phyloP scores from a whole-genome alignment of 352 stramenopile species.

The Phytophthora litchii region DNA sequence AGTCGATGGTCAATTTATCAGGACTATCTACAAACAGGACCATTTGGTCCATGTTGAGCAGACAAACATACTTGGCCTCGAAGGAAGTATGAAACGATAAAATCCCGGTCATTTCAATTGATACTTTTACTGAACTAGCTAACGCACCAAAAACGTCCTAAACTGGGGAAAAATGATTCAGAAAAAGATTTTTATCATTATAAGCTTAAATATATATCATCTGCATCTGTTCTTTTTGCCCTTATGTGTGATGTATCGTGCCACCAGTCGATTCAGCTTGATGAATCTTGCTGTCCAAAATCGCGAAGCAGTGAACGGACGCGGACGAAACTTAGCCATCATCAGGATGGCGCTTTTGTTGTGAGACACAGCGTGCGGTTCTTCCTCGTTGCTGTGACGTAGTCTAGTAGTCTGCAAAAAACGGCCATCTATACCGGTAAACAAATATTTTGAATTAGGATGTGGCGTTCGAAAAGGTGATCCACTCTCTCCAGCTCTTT shows the following conservation, averaged over 20 bases:
- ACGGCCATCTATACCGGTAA: no score
- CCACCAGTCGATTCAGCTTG: not conserved
- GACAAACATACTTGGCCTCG: not conserved
- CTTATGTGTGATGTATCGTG: not conserved
- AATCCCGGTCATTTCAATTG: conserved; percentile 1
- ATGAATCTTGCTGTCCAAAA: not conserved
- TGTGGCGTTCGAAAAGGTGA: conserved; percentile 26
- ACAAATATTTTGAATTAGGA: no score
- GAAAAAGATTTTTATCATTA: not conserved
- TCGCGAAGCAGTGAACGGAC: not conserved
- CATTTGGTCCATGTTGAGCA: conserved; percentile 12
- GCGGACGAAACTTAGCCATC: not conserved
- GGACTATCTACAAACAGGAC: not conserved
- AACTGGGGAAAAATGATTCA: not conserved
- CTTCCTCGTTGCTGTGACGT: no score
- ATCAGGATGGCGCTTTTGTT: not conserved
- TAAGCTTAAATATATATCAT: not conserved
- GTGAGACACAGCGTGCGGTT: not conserved
- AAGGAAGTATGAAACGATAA: not conserved
- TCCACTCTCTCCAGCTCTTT: conserved; percentile 26
- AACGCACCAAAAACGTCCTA: conserved; percentile 11
- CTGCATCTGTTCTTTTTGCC: not conserved
- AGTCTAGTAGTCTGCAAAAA: no score
- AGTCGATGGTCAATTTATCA: no score
- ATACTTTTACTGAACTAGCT: not conserved